phyloP scores from a whole-genome alignment of 805 yeast genomes.

The Candida pini region DNA sequence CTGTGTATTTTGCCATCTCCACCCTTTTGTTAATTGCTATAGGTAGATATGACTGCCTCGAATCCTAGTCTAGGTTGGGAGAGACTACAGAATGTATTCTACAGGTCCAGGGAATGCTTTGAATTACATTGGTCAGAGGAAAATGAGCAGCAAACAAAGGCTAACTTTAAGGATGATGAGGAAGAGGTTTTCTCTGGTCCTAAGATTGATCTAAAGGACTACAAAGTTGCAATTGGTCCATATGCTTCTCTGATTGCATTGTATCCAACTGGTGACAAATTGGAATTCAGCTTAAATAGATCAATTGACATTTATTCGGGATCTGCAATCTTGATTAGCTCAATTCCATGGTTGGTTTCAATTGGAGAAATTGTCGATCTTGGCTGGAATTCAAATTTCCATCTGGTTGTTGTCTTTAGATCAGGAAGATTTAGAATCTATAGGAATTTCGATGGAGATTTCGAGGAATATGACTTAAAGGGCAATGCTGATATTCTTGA shows the following conservation, averaged over 20 bases:
- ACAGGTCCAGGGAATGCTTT: conserved; percentile 55
- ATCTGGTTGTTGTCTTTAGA: conserved; percentile 49
- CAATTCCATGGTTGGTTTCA: conserved; percentile 40
- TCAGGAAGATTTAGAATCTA: conserved; percentile 53
- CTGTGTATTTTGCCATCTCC: neutral
- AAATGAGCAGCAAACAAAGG: neutral
- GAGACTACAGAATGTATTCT: conserved; percentile 63
- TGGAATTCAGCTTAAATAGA: neutral
- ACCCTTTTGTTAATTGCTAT: neutral
- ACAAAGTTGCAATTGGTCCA: conserved; percentile 44
- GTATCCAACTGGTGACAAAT: conserved; percentile 26
- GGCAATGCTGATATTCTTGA: conserved; percentile 30
- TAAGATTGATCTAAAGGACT: conserved; percentile 35
- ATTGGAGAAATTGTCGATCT: conserved; percentile 49
- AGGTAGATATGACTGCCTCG: conserved; percentile 19
- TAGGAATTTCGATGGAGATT: conserved; percentile 62
- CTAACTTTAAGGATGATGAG: neutral
- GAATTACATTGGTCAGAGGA: conserved; percentile 46
- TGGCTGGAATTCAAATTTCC: conserved; percentile 48
- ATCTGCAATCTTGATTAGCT: conserved; percentile 25
- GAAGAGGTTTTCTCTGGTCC: neutral
- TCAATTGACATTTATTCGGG: conserved; percentile 30
- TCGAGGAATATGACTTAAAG: conserved; percentile 45
- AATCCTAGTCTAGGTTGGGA: conserved; percentile 59
- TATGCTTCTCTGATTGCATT: conserved; percentile 53